Conservation (phyloP, 2,329 filamentous ascomycete species). For the Aschersonia sp. region DNA sequence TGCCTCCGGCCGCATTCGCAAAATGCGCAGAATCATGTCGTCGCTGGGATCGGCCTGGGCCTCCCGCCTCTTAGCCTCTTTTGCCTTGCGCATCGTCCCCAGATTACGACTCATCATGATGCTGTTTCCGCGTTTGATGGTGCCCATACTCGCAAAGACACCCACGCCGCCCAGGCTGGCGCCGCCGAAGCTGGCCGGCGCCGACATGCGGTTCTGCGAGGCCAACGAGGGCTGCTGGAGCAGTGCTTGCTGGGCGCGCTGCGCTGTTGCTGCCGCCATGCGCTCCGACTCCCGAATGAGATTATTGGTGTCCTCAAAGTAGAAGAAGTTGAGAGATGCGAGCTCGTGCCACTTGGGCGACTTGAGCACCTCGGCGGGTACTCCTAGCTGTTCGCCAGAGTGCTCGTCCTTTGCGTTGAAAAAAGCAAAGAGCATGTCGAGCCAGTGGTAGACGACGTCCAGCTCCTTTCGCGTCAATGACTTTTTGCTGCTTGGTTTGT, state of each 20-base stretch:
- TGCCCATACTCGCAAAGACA: slow-evolving; percentile 51
- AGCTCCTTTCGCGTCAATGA: slow-evolving; percentile 76
- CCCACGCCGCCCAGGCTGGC: slow-evolving; percentile 19
- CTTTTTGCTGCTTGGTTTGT: slow-evolving; percentile 79
- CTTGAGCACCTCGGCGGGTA: slow-evolving; percentile 82
- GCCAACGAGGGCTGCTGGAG: slow-evolving; percentile 33
- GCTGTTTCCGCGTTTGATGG: slow-evolving; percentile 52
- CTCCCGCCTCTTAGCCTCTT: slow-evolving; percentile 90
- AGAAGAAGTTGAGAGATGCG: slow-evolving; percentile 95
- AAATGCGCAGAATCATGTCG: slow-evolving; percentile 91
- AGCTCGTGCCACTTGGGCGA: slow-evolving; percentile 98
- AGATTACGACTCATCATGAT: slow-evolving; percentile 93
- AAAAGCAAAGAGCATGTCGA: slow-evolving; percentile 80
- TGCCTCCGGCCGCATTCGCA: slow-evolving; percentile 90
- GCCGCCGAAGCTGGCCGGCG: slow-evolving; percentile 34
- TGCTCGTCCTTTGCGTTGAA: slow-evolving; percentile 88
- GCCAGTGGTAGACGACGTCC: slow-evolving; percentile 90
- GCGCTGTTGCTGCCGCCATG: slow-evolving; percentile 79
- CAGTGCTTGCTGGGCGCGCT: slow-evolving; percentile 57
- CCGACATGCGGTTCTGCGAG: slow-evolving; percentile 52
- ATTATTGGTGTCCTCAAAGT: slow-evolving; percentile 83
- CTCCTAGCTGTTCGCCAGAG: slow-evolving; percentile 65
- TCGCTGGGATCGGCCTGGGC: slow-evolving; percentile 93
- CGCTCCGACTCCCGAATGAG: slow-evolving; percentile 90
- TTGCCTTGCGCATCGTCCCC: slow-evolving; percentile 89